phyloP scores from a whole-genome alignment of 148 eudicot species.

The Fagopyrum esculentum region DNA sequence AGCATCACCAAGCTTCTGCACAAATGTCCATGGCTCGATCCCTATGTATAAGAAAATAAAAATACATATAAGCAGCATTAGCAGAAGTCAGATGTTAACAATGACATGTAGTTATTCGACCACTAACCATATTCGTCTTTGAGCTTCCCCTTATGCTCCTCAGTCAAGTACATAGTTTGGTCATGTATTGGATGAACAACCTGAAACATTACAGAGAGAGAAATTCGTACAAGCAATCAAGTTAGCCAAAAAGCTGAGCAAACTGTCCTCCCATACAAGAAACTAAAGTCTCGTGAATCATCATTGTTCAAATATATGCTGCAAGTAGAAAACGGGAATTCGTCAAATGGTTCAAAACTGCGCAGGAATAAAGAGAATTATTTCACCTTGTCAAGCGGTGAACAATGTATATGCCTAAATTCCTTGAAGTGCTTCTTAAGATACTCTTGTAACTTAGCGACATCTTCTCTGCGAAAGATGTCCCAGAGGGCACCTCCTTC shows the following conservation, averaged over 20 bases:
- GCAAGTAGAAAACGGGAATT: neutral
- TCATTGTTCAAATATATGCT: neutral
- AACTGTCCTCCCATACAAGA: neutral
- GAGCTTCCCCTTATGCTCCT: slow-evolving; percentile 64
- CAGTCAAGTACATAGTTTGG: slow-evolving; percentile 70
- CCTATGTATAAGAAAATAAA: slow-evolving; percentile 24
- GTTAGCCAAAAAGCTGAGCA: neutral
- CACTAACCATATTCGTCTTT: slow-evolving; percentile 74
- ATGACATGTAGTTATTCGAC: neutral
- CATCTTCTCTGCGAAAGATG: slow-evolving; percentile 46
- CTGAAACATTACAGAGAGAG: slow-evolving; percentile 26
- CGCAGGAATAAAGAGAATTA: neutral
- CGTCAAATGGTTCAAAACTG: neutral
- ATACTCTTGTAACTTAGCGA: slow-evolving; percentile 37
- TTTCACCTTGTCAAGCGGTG: slow-evolving; percentile 30
- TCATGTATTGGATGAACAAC: slow-evolving; percentile 92
- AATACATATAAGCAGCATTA: neutral
- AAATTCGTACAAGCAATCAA: neutral
- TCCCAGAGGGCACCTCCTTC: slow-evolving; percentile 52
- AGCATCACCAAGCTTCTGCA: slow-evolving; percentile 82
- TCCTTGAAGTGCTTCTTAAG: slow-evolving; percentile 35
- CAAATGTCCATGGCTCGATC: slow-evolving; percentile 93
- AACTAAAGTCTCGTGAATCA: neutral
- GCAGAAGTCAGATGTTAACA: neutral
- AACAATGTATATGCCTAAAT: slow-evolving; percentile 36